Evolutionary conservation across 352 stramenopile species (phyloP).

Genomic region (Phytophthora meadii): DNA sequence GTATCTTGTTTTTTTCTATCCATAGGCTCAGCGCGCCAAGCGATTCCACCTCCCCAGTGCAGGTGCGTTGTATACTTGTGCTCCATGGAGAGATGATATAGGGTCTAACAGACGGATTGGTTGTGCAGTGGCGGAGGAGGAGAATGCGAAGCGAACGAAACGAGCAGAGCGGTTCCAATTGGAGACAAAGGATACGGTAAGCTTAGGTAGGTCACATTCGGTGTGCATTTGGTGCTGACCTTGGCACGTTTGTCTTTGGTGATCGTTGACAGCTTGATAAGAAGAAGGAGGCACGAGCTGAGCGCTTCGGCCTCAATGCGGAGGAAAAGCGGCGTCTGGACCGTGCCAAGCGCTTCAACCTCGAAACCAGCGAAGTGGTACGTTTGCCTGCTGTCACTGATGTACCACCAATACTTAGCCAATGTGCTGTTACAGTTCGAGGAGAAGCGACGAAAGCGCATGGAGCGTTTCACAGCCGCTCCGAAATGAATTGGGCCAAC

Average conservation of each 20-base stretch:
- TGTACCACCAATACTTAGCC: conserved; percentile 11
- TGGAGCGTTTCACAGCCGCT: conserved; percentile 63
- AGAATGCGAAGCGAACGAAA: conserved; percentile 76
- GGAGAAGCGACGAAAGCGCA: conserved; percentile 79
- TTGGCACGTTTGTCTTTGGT: conserved; percentile 10
- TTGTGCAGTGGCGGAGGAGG: conserved; percentile 44
- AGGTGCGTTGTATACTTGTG: conserved; percentile 28
- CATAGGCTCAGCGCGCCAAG: conserved; percentile 76
- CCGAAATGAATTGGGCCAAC: conserved; percentile 29
- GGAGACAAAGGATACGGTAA: conserved; percentile 78
- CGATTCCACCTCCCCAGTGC: conserved; percentile 69
- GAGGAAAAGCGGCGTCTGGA: conserved; percentile 84
- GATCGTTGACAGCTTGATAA: conserved; percentile 62
- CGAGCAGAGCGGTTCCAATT: conserved; percentile 80
- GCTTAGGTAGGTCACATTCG: conserved; percentile 10
- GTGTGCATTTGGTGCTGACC: conserved; percentile 3
- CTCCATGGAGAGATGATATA: not conserved
- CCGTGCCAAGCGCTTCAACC: conserved; percentile 83
- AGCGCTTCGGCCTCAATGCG: conserved; percentile 85
- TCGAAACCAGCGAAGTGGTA: conserved; percentile 85
- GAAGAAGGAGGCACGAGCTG: conserved; percentile 81
- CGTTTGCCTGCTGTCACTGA: conserved; percentile 22
- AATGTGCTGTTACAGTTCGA: conserved; percentile 51
- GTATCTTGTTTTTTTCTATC: conserved; percentile 8
- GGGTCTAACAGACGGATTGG: conserved; percentile 6